Conservation (phyloP, 371 early-diverging fungal genomes). For the Rhizopus sp. region DNA sequence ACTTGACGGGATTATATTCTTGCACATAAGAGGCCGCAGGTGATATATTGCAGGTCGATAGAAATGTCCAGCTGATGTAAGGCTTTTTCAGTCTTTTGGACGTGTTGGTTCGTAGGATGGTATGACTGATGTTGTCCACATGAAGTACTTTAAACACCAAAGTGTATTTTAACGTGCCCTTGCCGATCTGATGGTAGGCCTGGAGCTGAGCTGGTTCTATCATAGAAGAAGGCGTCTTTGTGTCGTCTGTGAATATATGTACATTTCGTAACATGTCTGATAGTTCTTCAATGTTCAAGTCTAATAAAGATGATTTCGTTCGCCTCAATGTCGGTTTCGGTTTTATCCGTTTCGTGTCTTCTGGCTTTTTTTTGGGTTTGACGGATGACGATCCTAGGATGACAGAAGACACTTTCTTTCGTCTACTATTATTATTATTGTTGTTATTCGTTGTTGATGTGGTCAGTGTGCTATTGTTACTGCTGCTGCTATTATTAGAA, state of each 20-base stretch:
- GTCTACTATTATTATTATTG: slow-evolving; percentile 1
- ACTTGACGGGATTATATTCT: slow-evolving; percentile 3
- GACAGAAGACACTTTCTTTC: slow-evolving; percentile 13
- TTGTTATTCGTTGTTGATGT: neutral
- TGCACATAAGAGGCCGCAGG: slow-evolving; percentile 38
- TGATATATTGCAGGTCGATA: slow-evolving; percentile 29
- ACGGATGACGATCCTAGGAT: neutral
- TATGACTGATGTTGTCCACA: slow-evolving; percentile 33
- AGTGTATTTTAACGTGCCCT: slow-evolving; percentile 36
- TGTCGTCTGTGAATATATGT: slow-evolving; percentile 8
- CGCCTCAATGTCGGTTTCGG: slow-evolving; percentile 14
- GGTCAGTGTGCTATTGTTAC: slow-evolving; percentile 1
- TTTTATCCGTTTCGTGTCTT: neutral
- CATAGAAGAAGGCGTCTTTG: slow-evolving; percentile 10
- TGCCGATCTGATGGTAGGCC: slow-evolving; percentile 48
- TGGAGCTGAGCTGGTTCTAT: slow-evolving; percentile 1
- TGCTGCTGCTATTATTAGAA: slow-evolving; percentile 8
- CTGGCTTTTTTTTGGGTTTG: slow-evolving; percentile 1
- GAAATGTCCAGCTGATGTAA: slow-evolving; percentile 34
- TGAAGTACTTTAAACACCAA: slow-evolving; percentile 43
- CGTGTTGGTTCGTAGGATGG: slow-evolving; percentile 17
- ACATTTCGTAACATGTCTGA: slow-evolving; percentile 16
- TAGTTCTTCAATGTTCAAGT: slow-evolving; percentile 25
- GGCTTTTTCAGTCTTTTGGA: slow-evolving; percentile 28
- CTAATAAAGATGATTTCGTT: slow-evolving; percentile 20